Conservation (phyloP, 2,329 filamentous ascomycete species). For the Pestalotiopsis sp. region DNA sequence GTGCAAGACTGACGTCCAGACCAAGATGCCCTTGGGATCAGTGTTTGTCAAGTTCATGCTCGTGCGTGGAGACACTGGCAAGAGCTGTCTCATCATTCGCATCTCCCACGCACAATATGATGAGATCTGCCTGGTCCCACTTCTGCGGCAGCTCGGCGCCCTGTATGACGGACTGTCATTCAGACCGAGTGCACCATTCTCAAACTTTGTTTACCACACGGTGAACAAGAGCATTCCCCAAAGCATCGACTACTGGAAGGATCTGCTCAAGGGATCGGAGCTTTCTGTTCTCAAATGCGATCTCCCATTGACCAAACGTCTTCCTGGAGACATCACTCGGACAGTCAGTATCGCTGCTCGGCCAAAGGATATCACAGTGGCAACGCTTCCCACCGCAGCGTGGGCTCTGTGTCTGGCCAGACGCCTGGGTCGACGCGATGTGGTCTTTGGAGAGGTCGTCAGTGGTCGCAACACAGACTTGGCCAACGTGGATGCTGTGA, state of each 20-base stretch:
- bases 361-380: conserved; percentile 60
- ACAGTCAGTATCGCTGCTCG: conserved; percentile 50
- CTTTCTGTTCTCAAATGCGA: conserved; percentile 49
- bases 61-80: conserved; percentile 40
- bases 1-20: conserved; percentile 58
- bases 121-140: conserved; percentile 66
- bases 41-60: conserved; percentile 64
- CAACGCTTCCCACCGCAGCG: conserved; percentile 68
- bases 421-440: conserved; percentile 53
- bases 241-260: conserved; percentile 63
- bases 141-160: conserved; percentile 62
- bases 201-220: conserved; percentile 47
- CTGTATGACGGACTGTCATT: conserved; percentile 44
- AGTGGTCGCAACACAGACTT: conserved; percentile 65
- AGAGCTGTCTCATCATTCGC: conserved; percentile 56
- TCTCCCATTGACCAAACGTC: conserved; percentile 36
- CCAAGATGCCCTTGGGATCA: conserved; percentile 59
- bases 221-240: conserved; percentile 44
- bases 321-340: conserved; percentile 45
- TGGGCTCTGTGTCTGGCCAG: conserved; percentile 67
- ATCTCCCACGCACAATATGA: conserved; percentile 74
- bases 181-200: conserved; percentile 44
- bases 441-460: conserved; percentile 69
- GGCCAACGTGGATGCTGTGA: conserved; percentile 56
- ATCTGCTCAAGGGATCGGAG: conserved; percentile 57